Base-by-base conservation (phyloP, 306 rosid genomes). In the Gillenia trifoliata region DNA sequence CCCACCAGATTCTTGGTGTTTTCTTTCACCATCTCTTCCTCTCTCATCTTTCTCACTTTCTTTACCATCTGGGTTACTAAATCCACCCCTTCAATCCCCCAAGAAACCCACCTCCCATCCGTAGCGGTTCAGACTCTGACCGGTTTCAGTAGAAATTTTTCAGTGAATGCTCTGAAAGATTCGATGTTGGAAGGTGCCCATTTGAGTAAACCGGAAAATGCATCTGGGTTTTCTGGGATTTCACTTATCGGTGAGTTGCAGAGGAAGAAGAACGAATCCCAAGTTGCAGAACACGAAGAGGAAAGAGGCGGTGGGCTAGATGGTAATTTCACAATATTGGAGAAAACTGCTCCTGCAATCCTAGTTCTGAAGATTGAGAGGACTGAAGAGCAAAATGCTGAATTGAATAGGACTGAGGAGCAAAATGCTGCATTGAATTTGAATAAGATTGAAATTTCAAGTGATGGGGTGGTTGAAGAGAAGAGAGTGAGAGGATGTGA, bases 1-100 rank as follows among this genome's bases (percentile, higher is more conserved):
- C 93, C 96, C 88, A 85, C 89, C 1, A 87, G 93, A 80, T 83
- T 88, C 56, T 43, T 92, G 74, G 85, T 94, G 0, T 89, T 87
- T 59, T 83, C 91, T 3, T 91, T 90, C 70, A 86, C 88, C 41
- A 85, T 94, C 71, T 82, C 80, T 29, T 91, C 96, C 30, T 90
- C 93, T n/a, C 28, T 84, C 41, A 15, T 90, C 83, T 86, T 88
- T 81, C 80, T 91, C 57, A 75, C 84, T 19, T 72, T 87, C 75
- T 86, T 91, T 79, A 78, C 91, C 33, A 43, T 88, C 20, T 91
- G 93, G 96, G 72, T 90, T 26, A 64, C 78, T 41, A 87, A 86
- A 66, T 73, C 80, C 80, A 43, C 94, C 1, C 87, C 92, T 75
- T 71, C 75, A 69, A 59, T 78, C 79, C 88, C 57, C 77, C 86